These are phyloP conservation scores for Blastomyces gilchristii DNA, from an alignment of 2,329 filamentous ascomycete species.

Conservation along the genomic window DNA sequence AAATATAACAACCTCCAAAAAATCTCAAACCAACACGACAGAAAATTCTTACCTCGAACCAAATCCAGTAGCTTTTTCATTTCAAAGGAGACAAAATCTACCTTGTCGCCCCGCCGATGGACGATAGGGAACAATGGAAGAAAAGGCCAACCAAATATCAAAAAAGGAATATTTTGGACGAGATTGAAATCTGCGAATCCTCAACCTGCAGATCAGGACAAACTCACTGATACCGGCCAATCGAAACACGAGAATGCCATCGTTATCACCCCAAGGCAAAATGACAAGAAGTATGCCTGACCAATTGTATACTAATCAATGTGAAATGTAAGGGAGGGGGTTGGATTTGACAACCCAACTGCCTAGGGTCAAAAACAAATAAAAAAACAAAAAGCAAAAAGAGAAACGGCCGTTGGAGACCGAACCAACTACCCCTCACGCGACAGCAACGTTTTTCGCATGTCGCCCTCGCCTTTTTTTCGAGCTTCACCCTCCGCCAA, in stretches of 20 bases:
- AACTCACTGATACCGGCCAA: background rate
- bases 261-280: background rate
- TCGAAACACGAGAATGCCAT: background rate
- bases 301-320: background rate
- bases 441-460: background rate
- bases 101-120: background rate
- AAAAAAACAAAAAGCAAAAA: too few species aligned
- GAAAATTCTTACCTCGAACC: background rate
- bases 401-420: background rate
- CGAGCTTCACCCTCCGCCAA: background rate
- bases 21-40: background rate
- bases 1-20: background rate
- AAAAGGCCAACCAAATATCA: background rate
- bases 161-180: background rate
- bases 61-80: background rate
- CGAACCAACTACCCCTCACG: background rate
- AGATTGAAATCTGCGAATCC: background rate
- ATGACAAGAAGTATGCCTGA: background rate
- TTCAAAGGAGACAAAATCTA: background rate
- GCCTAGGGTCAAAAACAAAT: background rate
- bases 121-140: background rate
- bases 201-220: background rate
- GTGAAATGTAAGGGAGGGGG: background rate
- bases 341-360: background rate
- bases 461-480: background rate